Evolutionary conservation across 768 basidiomycete genomes (phyloP), one percentile per base, ranked within the genome.

Genomic region (Hortiboletus campestris): DNA sequence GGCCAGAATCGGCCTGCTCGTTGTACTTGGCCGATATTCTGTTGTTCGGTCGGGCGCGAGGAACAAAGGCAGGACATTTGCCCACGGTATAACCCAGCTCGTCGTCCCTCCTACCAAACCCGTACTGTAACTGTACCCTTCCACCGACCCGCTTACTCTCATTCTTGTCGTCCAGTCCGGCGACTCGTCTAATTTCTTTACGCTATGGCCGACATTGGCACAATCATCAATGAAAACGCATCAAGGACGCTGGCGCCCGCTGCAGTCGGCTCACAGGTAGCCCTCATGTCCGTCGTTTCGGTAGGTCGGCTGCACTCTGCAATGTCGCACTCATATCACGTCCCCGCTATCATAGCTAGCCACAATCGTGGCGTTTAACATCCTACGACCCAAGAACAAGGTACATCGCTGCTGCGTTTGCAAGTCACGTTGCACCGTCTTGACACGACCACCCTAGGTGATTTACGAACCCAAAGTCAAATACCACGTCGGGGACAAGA

Each of bases 401-500:
- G 89, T 86, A 65, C 38, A 70, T 64, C 14, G 11, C 40, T 43
- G 16, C 35, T 48, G 40, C 35, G 6, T 43, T n/a, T 16, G 3
- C 29, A 40, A 16, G 4, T 46, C 31, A 32, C 32, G 8, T 6
- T 12, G 25, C 8, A 34, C 20, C 29, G 2, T 47, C 17, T 19
- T 35, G 29, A 59, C 38, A 42, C 25, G n/a, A 35, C 25, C 13
- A n/a, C 17, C 6, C 43, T 56, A 92, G 92, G 82, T 91, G 58
- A 84, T 94, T 55, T 96, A 96, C 67, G 91, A 94, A 68, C 94
- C 93, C 58, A 97, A 95, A 74, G 84, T 91, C 73, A 95, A 95
- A 72, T 95, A 94, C 67, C 90, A 91, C 65, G 78, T 82, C 56
- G 88, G 86, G 40, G 72, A 84, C 71, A 91, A 91, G 69, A 75